Percentiles rank a stretch among this genome's conserved stretches.
Conservation (phyloP, 1,284 basidiomycete genomes). For the Phaffia rhodozyma region DNA sequence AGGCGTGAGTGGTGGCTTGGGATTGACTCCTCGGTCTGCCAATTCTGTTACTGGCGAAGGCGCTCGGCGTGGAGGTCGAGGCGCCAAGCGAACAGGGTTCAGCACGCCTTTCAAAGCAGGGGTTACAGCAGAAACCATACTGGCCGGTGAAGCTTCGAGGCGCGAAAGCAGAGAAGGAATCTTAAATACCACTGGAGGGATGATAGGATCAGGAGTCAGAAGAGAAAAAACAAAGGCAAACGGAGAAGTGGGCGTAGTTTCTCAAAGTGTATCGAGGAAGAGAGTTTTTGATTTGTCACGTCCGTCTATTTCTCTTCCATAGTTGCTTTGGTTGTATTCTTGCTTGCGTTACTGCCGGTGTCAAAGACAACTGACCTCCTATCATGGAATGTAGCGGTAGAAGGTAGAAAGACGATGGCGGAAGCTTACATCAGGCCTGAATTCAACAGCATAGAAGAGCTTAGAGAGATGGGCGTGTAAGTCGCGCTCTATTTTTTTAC, state of each 20-base stretch:
- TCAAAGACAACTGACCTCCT: too few species aligned
- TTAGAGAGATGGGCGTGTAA: constrained; percentile 52
- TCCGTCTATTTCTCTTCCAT: constrained; percentile 19
- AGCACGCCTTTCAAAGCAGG: constrained; percentile 31
- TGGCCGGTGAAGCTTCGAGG: not conserved
- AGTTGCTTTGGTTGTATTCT: not conserved
- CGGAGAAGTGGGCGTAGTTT: not conserved
- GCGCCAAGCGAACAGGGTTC: constrained; percentile 23
- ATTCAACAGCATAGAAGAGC: constrained; percentile 41
- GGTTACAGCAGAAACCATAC: not conserved
- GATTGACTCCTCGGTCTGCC: constrained; percentile 23
- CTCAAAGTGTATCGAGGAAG: not conserved
- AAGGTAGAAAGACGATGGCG: constrained; percentile 23
- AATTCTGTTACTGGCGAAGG: not conserved
- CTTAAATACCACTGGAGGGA: not conserved
- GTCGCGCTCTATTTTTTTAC: constrained; percentile 25
- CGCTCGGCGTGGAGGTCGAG: constrained; percentile 1
- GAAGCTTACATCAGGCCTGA: constrained; percentile 43
- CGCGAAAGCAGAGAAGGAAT: not conserved
- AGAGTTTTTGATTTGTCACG: constrained; percentile 31
- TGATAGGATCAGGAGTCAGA: constrained; percentile 7
- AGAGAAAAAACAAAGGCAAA: not conserved
- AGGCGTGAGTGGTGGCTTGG: constrained; percentile 28
- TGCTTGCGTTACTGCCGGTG: not conserved
- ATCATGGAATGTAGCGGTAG: constrained; percentile 18